A percentile compares a stretch with the other conserved stretches of the same genome.
Evolutionary conservation across 2,329 filamentous ascomycete species (phyloP).

Genomic region (Fusarium duplospermum): DNA sequence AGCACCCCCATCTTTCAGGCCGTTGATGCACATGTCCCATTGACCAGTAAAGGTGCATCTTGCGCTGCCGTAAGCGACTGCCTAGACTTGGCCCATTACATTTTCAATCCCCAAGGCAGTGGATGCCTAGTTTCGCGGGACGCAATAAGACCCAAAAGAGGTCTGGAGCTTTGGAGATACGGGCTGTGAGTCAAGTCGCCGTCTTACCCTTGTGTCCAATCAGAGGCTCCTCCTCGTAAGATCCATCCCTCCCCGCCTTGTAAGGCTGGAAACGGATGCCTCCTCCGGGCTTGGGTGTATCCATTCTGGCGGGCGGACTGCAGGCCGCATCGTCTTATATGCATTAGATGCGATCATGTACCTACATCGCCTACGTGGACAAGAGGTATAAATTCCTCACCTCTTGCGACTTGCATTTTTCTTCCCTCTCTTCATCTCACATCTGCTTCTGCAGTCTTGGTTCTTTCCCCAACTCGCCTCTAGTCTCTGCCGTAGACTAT

Average conservation of each 20-base stretch:
- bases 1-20: background rate
- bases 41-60: background rate
- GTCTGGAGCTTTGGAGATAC: background rate
- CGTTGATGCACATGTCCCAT: background rate
- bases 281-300: background rate
- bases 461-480: background rate
- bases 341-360: background rate
- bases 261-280: constrained; percentile 14
- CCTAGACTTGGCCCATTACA: background rate
- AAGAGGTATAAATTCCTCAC: constrained; percentile 26
- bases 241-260: constrained; percentile 2
- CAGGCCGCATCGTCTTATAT: constrained; percentile 2
- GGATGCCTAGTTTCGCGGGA: background rate
- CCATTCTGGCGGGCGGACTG: background rate
- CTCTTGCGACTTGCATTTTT: background rate
- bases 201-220: background rate
- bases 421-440: background rate
- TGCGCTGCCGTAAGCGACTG: background rate
- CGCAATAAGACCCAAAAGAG: background rate
- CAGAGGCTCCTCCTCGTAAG: background rate
- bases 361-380: background rate
- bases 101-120: background rate
- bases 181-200: constrained; percentile 29
- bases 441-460: constrained; percentile 15
- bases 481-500: background rate